Percentiles rank a stretch among this genome's conserved stretches.
Evolutionary conservation across 257 asterid species (phyloP).

Genomic region (Osmanthus fragrans): DNA sequence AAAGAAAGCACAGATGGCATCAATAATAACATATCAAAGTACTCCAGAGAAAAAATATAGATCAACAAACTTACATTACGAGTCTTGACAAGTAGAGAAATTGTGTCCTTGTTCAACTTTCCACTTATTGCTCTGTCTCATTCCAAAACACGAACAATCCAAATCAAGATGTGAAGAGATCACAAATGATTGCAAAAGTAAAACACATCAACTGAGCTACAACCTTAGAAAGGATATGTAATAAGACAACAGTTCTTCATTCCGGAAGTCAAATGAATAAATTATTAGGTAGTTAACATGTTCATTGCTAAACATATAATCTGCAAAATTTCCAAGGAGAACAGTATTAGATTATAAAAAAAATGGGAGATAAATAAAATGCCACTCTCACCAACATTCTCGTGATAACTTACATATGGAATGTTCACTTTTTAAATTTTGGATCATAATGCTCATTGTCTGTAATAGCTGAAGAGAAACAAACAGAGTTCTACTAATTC

Average conservation of each 20-base stretch:
- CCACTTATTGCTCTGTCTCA: constrained; percentile 92
- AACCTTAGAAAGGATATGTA: constrained; percentile 95
- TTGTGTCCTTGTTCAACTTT: constrained; percentile 88
- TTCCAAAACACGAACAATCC: constrained; percentile 35
- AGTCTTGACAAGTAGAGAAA: constrained; percentile 86
- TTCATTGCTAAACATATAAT: constrained; percentile 97
- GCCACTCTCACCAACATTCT: not conserved
- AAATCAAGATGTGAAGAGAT: constrained; percentile 26
- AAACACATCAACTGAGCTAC: constrained; percentile 18
- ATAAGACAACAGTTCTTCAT: constrained; percentile 94
- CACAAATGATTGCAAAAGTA: constrained; percentile 10
- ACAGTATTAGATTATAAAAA: constrained; percentile 31
- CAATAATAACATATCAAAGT: constrained; percentile 1
- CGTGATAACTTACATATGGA: constrained; percentile 74
- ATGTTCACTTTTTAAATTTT: constrained; percentile 84
- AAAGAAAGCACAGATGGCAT: constrained; percentile 12
- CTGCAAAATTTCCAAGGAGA: constrained; percentile 53
- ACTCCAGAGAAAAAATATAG: constrained; percentile 13
- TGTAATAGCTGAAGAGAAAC: constrained; percentile 92
- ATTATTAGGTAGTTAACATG: constrained; percentile 85
- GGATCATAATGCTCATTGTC: constrained; percentile 98
- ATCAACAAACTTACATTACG: constrained; percentile 55
- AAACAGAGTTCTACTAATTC: constrained; percentile 58
- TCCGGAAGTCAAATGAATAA: constrained; percentile 86
- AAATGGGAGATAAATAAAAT: not conserved